Base-by-base conservation (phyloP, 2,329 filamentous ascomycete genomes). In the Aspergillus novofumigatus region DNA sequence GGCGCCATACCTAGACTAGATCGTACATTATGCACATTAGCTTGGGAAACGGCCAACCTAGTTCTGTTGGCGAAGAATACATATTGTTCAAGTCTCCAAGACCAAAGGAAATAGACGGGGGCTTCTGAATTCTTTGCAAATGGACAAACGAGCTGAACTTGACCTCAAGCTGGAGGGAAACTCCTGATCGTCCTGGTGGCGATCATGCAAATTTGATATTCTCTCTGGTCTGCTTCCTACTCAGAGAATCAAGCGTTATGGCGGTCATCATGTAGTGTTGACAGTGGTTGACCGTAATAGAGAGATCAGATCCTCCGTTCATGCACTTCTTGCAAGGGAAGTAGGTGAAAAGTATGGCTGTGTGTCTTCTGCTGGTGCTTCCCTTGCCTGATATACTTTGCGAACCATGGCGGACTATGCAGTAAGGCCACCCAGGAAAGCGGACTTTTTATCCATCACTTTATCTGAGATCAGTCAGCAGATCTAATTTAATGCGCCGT, bases 1-100 rank as follows among this genome's bases (percentile, higher is more conserved):
- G 60, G 60, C 50, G 57, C 63, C 59, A 62, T 63, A 58, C 59
- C 60, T 63, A 58, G 61, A 65, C 59, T 63, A 58, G 61, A 65
- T 65, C 61, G 62, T 51, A 55, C 58, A 54, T 61, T 60, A 65
- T 57, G 25, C 59, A 51, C 50, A 55, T 63, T 63, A 58, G 32
- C 32, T 38, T 38, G 54, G 56, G 58, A 54, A 60, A 61, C 56
- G 58, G 51, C 50, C 52, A 52, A 51, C 56, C 29, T 54, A 53
- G 56, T 60, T 51, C 53, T 55, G 55, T 62, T 51, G 29, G 4
- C 11, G 29, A 14, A 5, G 29, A 32, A 32, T 32, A 32, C 29
- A 4, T 32, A 32, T 32, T 14, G 11, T 32, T 32, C 29, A 32
- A 14, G 4, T 17, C 32, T 17, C 14, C 14, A 38, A 17, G 32